A percentile compares a stretch with the other conserved stretches of the same genome.
phyloP scores from a whole-genome alignment of 805 yeast genomes.

The Saccharomycopsis selenospora region DNA sequence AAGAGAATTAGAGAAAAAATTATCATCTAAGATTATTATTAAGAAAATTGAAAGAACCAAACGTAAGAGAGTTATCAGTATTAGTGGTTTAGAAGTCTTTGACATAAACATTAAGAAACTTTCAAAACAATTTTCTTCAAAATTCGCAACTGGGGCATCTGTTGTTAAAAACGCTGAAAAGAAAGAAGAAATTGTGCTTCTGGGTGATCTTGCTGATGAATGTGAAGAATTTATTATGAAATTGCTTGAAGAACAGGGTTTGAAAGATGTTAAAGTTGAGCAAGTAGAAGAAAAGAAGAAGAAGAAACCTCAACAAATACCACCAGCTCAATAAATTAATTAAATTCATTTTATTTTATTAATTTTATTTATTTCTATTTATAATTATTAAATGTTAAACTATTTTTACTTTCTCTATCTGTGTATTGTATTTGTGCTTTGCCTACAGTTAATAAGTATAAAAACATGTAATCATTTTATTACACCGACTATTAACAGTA shows the following conservation, averaged over 20 bases:
- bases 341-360: too few species aligned
- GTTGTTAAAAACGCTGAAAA: conserved; percentile 86
- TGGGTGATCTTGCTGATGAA: conserved; percentile 92
- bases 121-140: conserved; percentile 86
- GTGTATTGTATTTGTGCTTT: too few species aligned
- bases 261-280: conserved; percentile 83
- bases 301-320: conserved; percentile 19
- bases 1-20: conserved; percentile 69
- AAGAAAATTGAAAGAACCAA: conserved; percentile 87
- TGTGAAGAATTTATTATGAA: conserved; percentile 70
- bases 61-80: conserved; percentile 79
- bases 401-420: too few species aligned
- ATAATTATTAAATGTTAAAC: too few species aligned
- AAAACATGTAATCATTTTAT: too few species aligned
- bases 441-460: too few species aligned
- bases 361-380: too few species aligned
- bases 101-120: conserved; percentile 84
- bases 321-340: conserved; percentile 3
- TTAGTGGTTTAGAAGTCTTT: conserved; percentile 81
- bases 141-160: conserved; percentile 93
- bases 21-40: conserved; percentile 73
- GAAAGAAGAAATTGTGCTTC: conserved; percentile 84
- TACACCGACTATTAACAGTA: too few species aligned
- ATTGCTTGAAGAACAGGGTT: conserved; percentile 72
- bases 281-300: conserved; percentile 72